Evolutionary conservation across 495 filamentous ascomycete genomes (phyloP).

Genomic region (Beverwykella pulmonaria): DNA sequence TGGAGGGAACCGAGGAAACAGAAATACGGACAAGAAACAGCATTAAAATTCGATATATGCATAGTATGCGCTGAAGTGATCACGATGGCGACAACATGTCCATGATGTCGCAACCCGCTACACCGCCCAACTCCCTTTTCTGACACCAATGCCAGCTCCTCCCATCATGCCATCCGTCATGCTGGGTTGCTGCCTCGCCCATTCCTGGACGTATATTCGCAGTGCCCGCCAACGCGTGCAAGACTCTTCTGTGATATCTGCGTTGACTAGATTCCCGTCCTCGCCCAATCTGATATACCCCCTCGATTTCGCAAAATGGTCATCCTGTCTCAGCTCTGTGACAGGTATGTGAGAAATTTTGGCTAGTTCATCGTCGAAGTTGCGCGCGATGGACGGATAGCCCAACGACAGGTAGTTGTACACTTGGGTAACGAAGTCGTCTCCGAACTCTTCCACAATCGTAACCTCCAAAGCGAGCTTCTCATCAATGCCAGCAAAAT

Average conservation of each 20-base stretch:
- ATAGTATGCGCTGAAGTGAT: constrained; percentile 13
- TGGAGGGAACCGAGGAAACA: background rate
- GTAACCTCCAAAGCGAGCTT: constrained; percentile 52
- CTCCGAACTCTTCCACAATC: constrained; percentile 69
- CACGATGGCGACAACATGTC: constrained; percentile 1
- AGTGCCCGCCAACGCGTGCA: constrained; percentile 81
- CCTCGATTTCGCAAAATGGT: constrained; percentile 55
- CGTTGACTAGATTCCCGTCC: constrained; percentile 46
- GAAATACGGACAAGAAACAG: background rate
- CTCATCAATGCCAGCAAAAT: constrained; percentile 48
- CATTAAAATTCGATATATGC: background rate
- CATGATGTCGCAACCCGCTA: constrained; percentile 41
- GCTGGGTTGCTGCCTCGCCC: constrained; percentile 76
- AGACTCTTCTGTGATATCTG: constrained; percentile 46
- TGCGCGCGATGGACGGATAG: constrained; percentile 79
- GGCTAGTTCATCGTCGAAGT: constrained; percentile 79
- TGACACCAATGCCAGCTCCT: constrained; percentile 71
- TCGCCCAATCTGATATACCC: constrained; percentile 69
- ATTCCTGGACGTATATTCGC: constrained; percentile 77
- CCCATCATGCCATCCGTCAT: constrained; percentile 59
- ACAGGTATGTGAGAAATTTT: constrained; percentile 71
- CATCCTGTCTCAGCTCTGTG: constrained; percentile 69
- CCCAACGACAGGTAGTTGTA: constrained; percentile 95
- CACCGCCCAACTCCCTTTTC: constrained; percentile 83
- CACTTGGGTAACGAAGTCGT: constrained; percentile 88